Evolutionary conservation across 1,284 basidiomycete species (phyloP).

Genomic region (Mrakiaceae sp.): DNA sequence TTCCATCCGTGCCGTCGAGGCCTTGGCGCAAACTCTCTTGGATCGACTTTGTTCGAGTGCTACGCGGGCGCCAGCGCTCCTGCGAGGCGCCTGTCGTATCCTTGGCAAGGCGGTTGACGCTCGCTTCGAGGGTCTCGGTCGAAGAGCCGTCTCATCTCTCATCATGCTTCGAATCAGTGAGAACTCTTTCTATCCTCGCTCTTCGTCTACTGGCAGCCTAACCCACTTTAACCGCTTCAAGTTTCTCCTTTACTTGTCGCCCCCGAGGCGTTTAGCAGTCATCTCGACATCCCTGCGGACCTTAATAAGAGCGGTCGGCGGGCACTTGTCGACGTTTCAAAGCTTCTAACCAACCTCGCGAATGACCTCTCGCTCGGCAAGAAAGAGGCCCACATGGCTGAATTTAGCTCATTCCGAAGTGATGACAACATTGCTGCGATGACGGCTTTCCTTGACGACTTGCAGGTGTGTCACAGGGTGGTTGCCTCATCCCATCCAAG

Average conservation of each 20-base stretch:
- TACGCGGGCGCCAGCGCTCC: not conserved
- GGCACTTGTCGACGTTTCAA: constrained; percentile 11
- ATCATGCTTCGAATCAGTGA: constrained; percentile 3
- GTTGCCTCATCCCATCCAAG: not conserved
- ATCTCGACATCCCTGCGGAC: too few species aligned
- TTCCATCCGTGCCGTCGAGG: not conserved
- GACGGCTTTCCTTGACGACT: not conserved
- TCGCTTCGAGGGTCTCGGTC: not conserved
- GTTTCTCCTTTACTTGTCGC: constrained; percentile 5
- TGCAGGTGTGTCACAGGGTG: not conserved
- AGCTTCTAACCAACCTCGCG: constrained; percentile 10
- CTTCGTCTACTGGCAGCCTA: too few species aligned
- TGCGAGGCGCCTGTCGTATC: constrained; percentile 6
- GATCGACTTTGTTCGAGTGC: not conserved
- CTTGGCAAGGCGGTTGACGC: constrained; percentile 5
- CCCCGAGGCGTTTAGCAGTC: not conserved
- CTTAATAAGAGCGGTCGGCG: constrained; percentile 1
- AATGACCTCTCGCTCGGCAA: constrained; percentile 9
- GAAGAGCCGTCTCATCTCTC: constrained; percentile 8
- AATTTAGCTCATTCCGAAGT: not conserved
- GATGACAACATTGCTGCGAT: not conserved
- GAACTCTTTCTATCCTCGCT: too few species aligned
- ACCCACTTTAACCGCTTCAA: too few species aligned
- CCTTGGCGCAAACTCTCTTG: not conserved
- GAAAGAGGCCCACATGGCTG: not conserved